Evolutionary conservation across 306 rosid species (phyloP), one percentile per base, ranked within the genome.

Genomic region (Pachyrhizus erosus): DNA sequence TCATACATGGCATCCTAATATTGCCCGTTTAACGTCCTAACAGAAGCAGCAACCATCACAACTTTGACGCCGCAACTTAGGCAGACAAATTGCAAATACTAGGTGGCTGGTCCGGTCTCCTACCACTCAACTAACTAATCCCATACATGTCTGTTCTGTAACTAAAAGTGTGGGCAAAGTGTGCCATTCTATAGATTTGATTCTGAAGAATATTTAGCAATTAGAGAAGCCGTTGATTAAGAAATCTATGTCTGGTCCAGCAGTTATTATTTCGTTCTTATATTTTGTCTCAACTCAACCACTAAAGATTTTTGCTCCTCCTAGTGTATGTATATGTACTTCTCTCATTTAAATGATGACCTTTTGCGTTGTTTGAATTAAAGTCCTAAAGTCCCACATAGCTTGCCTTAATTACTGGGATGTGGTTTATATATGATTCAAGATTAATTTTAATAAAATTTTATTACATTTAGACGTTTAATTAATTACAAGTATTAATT

Each of bases 31-130:
- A 42, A n/a, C 64, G 14, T 80, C 62, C n/a, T 71, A 11, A 65
- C 46, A 64, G 66, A 81, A 24, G 67, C 73, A 62, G 54, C 73
- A 21, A 49, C 29, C 27, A 61, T 51, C 49, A 62, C 73, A 69
- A 81, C 43, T 31, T 80, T 33, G 27, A 27, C 42, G 64, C 82
- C 45, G 65, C 86, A 82, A 55, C 82, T 54, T 31, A 29, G 76
- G 64, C 24, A 45, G 45, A 83, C 86, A 76, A 69, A 82, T 76
- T 83, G 86, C 58, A 77, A 70, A 77, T 60, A 77, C 34, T n/a
- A 70, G 71, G 71, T 82, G 81, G 62, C 62, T 29, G 70, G 60
- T 43, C 52, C 13, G 43, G 51, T 66, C 64, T 80, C 64, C 84
- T 69, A 24, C 46, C 61, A 26, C 48, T 69, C 40, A n/a, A 79